Conservation (phyloP, 2,329 filamentous ascomycete species). For the Raffaelea arxii region DNA sequence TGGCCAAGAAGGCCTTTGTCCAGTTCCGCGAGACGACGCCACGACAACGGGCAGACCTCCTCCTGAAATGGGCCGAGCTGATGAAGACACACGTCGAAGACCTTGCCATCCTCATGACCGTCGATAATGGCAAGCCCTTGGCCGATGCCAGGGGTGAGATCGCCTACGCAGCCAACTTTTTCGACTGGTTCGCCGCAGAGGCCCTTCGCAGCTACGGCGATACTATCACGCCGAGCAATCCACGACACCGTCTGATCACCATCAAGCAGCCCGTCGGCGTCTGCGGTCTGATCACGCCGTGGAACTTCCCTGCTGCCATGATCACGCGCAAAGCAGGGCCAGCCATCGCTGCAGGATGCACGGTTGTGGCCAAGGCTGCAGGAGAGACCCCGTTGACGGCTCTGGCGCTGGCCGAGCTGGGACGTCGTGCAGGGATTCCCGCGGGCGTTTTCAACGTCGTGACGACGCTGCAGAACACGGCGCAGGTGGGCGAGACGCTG, state of each 20-base stretch:
- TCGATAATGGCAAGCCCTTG: slow-evolving; percentile 82
- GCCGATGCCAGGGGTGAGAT: slow-evolving; percentile 66
- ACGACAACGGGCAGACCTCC: slow-evolving; percentile 62
- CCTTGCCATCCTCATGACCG: slow-evolving; percentile 72
- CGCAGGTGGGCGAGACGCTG: slow-evolving; percentile 65
- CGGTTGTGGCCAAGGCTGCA: slow-evolving; percentile 83
- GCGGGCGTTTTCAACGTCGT: slow-evolving; percentile 86
- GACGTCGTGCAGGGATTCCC: slow-evolving; percentile 77
- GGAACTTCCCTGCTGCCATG: slow-evolving; percentile 81
- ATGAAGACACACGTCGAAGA: slow-evolving; percentile 72
- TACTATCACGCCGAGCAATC: slow-evolving; percentile 58
- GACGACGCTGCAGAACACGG: slow-evolving; percentile 69
- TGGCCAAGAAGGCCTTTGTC: slow-evolving; percentile 68
- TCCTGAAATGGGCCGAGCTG: slow-evolving; percentile 74
- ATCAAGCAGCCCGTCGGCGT: slow-evolving; percentile 79
- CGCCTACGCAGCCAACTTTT: slow-evolving; percentile 62
- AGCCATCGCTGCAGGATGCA: slow-evolving; percentile 87
- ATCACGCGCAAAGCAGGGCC: slow-evolving; percentile 61
- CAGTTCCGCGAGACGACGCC: slow-evolving; percentile 62
- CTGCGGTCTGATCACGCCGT: slow-evolving; percentile 73
- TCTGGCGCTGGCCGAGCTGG: slow-evolving; percentile 78
- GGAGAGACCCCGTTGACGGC: slow-evolving; percentile 88
- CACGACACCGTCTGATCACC: slow-evolving; percentile 67
- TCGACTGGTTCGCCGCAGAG: slow-evolving; percentile 76
- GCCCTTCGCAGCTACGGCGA: slow-evolving; percentile 65